phyloP scores from a whole-genome alignment of 1,139 yeast genomes.

The Cylindricascospora bacillispora region DNA sequence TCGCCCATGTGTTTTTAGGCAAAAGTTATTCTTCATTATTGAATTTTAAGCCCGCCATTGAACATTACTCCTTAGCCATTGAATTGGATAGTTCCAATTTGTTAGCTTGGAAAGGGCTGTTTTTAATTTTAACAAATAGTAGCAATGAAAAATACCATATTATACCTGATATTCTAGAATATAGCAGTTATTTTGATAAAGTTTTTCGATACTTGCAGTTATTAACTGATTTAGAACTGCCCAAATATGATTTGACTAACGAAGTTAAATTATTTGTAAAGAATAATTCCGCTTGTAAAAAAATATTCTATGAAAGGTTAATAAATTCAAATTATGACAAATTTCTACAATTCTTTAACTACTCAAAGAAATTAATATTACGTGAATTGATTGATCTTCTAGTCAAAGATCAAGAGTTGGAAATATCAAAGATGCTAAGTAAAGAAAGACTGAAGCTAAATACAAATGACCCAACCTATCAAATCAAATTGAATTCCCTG shows the following conservation, averaged over 20 bases:
- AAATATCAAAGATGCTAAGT: slow-evolving; percentile 27
- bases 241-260: slow-evolving; percentile 36
- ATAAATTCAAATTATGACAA: slow-evolving; percentile 43
- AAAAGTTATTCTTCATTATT: slow-evolving; percentile 22
- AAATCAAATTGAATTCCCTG: slow-evolving; percentile 33
- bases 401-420: slow-evolving; percentile 32
- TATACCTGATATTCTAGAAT: slow-evolving; percentile 24
- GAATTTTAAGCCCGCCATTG: slow-evolving; percentile 30
- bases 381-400: slow-evolving; percentile 37
- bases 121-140: slow-evolving; percentile 29
- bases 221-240: slow-evolving; percentile 29
- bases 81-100: slow-evolving; percentile 40
- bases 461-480: slow-evolving; percentile 32
- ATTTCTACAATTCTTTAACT: slow-evolving; percentile 41
- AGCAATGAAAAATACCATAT: slow-evolving; percentile 15
- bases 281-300: slow-evolving; percentile 29
- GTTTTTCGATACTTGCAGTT: slow-evolving; percentile 31
- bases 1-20: slow-evolving; percentile 46
- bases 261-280: slow-evolving; percentile 37
- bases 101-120: slow-evolving; percentile 74
- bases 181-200: slow-evolving; percentile 36
- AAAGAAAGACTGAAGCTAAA: slow-evolving; percentile 34
- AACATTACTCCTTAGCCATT: slow-evolving; percentile 45
- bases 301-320: slow-evolving; percentile 38
- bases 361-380: slow-evolving; percentile 39